Percentiles rank a stretch among this genome's conserved stretches.
phyloP scores from a whole-genome alignment of 208 protist species.

The Trypanosoma theileri region DNA sequence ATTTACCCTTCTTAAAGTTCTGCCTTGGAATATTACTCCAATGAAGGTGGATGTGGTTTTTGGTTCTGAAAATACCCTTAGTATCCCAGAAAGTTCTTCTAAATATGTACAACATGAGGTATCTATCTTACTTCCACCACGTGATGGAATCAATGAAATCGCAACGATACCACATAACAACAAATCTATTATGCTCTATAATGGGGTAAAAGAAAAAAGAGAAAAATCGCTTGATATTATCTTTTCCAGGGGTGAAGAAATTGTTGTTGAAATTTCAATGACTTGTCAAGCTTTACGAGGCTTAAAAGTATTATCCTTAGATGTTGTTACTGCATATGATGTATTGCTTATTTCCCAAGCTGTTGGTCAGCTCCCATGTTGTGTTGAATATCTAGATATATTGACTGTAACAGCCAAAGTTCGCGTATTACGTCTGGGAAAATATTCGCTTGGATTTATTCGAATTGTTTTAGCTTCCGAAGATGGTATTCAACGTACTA shows the following conservation, averaged over 20 bases:
- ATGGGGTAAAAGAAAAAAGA: conserved; percentile 30
- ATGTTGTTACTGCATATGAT: conserved; percentile 41
- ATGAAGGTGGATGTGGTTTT: background rate
- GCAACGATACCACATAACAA: conserved; percentile 26
- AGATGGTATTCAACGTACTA: conserved; percentile 28
- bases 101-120: conserved; percentile 14
- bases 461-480: conserved; percentile 45
- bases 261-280: conserved; percentile 52
- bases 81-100: conserved; percentile 20
- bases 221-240: conserved; percentile 30
- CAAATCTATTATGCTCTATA: conserved; percentile 44
- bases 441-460: conserved; percentile 48
- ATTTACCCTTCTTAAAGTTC: conserved; percentile 9
- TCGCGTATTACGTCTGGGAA: conserved; percentile 26
- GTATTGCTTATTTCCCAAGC: conserved; percentile 38
- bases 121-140: conserved; percentile 6
- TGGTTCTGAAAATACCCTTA: conserved; percentile 2
- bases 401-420: conserved; percentile 50
- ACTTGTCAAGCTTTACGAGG: conserved; percentile 44
- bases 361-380: conserved; percentile 32
- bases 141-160: conserved; percentile 7
- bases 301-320: conserved; percentile 40
- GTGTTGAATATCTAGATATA: conserved; percentile 57
- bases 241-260: conserved; percentile 29
- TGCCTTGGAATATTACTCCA: conserved; percentile 14